Base-by-base conservation (phyloP, 2,329 filamentous ascomycete genomes). In the Aspergillus sp. region DNA sequence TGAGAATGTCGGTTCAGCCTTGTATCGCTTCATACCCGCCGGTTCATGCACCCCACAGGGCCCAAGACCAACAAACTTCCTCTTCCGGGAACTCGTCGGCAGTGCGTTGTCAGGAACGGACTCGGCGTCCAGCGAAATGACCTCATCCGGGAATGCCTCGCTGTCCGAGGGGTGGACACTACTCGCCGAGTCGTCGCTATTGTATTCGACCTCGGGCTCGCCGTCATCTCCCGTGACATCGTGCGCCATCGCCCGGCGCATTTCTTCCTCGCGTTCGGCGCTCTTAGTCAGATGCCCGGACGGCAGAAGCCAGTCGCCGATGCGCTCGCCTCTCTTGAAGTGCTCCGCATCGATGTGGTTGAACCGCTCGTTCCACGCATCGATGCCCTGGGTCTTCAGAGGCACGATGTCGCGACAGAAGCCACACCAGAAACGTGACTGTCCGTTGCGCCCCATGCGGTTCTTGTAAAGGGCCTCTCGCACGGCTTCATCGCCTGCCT, bases 341-440 rank as follows among this genome's bases (percentile, higher is more conserved):
- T 78, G 76, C 46, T 71, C 58, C 14, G 81, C 69, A 53, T 91
- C 89, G 58, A 96, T 92, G 64, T 96, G 91, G 60, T 92, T 76
- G 58, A 83, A 84, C 2, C 85, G 71, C 57, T 83, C 79, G 6
- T 81, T 81, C 81, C 82, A 83, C 0, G 84, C 83, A 20, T 81
- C 81, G 1, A 77, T 67, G 3, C 80, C 78, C 31, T 73, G 72
- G 19, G 75, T 73, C 29, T 73, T 65, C 25, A 85, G 75, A n/a
- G 74, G 68, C 13, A 90, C 73, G 17, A 85, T 76, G 16, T 71
- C 63, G 14, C 73, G 64, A 67, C 91, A 96, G 67, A 96, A 96
- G 0, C 91, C 91, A 64, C 92, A 96, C 91, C 91, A 96, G 71
- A 91, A 96, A 5, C 80, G 77, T 2, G 75, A 72, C 58, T 87